These are phyloP conservation scores for Suzukiozyma palmioleophila DNA, from an alignment of 1,139 yeast genomes.

Conservation along the genomic window DNA sequence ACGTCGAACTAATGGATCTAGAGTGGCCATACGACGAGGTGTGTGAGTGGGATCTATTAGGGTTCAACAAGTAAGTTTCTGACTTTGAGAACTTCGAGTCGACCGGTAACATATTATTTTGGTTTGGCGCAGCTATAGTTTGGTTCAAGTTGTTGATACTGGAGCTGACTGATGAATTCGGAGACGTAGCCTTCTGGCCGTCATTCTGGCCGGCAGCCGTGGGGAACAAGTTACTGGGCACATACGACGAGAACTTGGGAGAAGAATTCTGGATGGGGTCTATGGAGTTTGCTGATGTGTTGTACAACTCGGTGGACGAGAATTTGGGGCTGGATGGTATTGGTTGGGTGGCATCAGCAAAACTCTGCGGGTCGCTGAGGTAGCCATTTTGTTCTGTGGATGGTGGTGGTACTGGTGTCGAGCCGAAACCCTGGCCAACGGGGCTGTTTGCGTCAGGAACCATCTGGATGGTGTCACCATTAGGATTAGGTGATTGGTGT, in stretches of 20 bases:
- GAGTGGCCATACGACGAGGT: constrained; percentile 21
- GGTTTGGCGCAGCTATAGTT: constrained; percentile 7
- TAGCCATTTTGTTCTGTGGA: too few relatives aligned
- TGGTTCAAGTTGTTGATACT: constrained; percentile 35
- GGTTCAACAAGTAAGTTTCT: constrained; percentile 23
- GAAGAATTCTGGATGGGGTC: not conserved
- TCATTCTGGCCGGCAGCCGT: not conserved
- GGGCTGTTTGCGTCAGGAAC: not conserved
- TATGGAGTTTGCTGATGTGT: not conserved
- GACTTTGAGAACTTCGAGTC: constrained; percentile 20
- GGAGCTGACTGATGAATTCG: constrained; percentile 34
- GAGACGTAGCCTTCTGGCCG: constrained; percentile 15
- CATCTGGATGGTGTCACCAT: not conserved
- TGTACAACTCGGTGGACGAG: not conserved
- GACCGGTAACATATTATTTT: constrained; percentile 1
- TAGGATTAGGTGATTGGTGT: not conserved
- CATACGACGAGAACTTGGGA: constrained; percentile 2
- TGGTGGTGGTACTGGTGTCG: too few relatives aligned
- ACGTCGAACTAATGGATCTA: constrained; percentile 38
- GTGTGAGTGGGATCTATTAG: constrained; percentile 11
- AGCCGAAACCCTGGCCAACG: not conserved
- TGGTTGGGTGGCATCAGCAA: not conserved
- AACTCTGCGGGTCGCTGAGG: too few relatives aligned
- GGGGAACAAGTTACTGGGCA: not conserved
- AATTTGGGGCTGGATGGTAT: not conserved